Conservation (phyloP, 768 basidiomycete genomes). For the Leccinum subtestaceum region DNA sequence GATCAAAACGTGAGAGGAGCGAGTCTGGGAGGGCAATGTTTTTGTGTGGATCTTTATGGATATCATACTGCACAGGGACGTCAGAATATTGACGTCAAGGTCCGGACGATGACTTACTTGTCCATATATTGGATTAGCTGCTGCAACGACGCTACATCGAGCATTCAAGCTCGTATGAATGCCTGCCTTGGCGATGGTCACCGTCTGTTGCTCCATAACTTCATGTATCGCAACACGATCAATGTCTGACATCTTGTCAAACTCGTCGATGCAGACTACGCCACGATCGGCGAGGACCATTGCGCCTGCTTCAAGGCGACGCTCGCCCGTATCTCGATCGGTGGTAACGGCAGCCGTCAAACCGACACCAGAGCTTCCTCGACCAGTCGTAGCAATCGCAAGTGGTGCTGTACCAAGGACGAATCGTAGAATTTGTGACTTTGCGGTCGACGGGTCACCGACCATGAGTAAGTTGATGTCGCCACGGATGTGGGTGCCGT, state of each 20-base stretch:
- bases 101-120: slow-evolving; percentile 54
- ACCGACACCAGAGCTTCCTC: slow-evolving; percentile 98
- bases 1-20: slow-evolving; percentile 95
- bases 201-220: slow-evolving; percentile 99
- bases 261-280: slow-evolving; percentile 99
- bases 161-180: slow-evolving; percentile 99
- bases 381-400: slow-evolving; percentile 96
- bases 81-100: slow-evolving; percentile 7
- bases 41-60: slow-evolving; percentile 98
- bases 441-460: slow-evolving; percentile 98
- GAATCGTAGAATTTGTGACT: slow-evolving; percentile 94
- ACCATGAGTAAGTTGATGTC: slow-evolving; percentile 99
- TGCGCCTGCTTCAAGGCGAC: slow-evolving; percentile 94
- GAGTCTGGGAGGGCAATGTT: slow-evolving; percentile 99
- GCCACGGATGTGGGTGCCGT: slow-evolving; percentile 98
- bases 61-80: slow-evolving; percentile 74
- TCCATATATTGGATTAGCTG: slow-evolving; percentile 98
- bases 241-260: slow-evolving; percentile 99
- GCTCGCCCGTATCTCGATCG: slow-evolving; percentile 96
- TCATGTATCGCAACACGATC: slow-evolving; percentile 99
- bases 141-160: slow-evolving; percentile 95
- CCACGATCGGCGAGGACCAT: slow-evolving; percentile 99
- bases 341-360: slow-evolving; percentile 97
- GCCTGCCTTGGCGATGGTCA: slow-evolving; percentile 98
- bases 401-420: slow-evolving; percentile 94